Evolutionary conservation across 306 rosid genomes (phyloP), one percentile per base, ranked within the genome.

Genomic region (Herpetospermum pedunculosum): DNA sequence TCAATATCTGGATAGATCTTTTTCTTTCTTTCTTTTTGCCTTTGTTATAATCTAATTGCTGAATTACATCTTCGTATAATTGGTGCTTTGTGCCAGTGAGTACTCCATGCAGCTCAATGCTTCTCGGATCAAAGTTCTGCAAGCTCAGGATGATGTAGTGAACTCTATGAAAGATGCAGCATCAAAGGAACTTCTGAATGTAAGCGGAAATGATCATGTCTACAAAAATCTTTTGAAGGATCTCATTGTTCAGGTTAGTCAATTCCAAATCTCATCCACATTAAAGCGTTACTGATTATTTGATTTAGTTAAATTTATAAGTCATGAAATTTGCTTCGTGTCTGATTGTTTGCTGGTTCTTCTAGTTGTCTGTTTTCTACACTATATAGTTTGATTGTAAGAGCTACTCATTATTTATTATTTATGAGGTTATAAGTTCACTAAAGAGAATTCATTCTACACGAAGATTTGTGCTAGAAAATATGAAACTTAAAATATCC

Each of bases 141-240:
- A 93, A 84, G 98, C 98, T 55, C 98, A 93, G 74, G 98, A 93
- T 79, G 98, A 90, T 50, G 82, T 88, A 70, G 86, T 90, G 52
- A 88, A 69, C 84, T 70, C 90, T 84, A 93, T 93, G 93, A 93
- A 89, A 83, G 98, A 93, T 21, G 85, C 81, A 21, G 92, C 96
- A 14, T 72, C 96, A 7, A 84, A 86, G 85, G 90, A 90, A 47
- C 97, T 93, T 75, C 79, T 93, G 88, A 78, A 75, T 68, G 89
- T 90, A 69, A 78, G 92, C 83, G 81, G 43, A 26, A 79, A 87
- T 70, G 89, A 93, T 77, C 84, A 89, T 74, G 83, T 12, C 32
- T 93, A 90, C 78, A 80, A 60, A 75, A 64, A 79, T 73, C 93
- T 90, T 72, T 79, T 93, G 78, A 89, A 87, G 81, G 96, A 80